Evolutionary conservation across 495 filamentous ascomycete species (phyloP).

Genomic region (Immersiella caudata): DNA sequence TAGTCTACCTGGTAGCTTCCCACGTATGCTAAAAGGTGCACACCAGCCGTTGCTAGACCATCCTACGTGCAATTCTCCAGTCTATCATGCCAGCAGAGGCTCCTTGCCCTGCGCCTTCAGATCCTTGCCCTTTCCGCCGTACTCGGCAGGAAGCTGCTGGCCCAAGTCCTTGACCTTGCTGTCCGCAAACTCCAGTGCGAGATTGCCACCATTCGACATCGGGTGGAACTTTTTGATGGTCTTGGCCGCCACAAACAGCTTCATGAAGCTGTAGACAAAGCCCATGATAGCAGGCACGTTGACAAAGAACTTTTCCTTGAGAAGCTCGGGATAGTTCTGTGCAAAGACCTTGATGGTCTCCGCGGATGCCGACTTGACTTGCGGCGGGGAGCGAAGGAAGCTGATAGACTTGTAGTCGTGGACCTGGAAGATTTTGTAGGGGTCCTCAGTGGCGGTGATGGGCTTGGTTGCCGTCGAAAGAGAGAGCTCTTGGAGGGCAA

Average conservation of each 20-base stretch:
- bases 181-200: conserved; percentile 63
- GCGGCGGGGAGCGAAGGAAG: conserved; percentile 73
- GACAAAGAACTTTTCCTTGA: conserved; percentile 88
- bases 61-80: background rate
- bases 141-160: conserved; percentile 65
- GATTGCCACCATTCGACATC: conserved; percentile 71
- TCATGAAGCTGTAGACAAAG: conserved; percentile 80
- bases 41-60: background rate
- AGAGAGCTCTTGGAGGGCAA: conserved; percentile 69
- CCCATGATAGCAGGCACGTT: conserved; percentile 88
- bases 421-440: conserved; percentile 85
- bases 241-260: conserved; percentile 74
- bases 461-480: conserved; percentile 65
- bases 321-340: conserved; percentile 81
- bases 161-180: conserved; percentile 53
- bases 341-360: conserved; percentile 78
- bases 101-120: conserved; percentile 44
- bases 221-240: conserved; percentile 85
- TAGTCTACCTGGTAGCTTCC: background rate
- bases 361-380: conserved; percentile 69
- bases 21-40: background rate
- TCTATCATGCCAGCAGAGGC: conserved; percentile 26
- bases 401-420: conserved; percentile 86
- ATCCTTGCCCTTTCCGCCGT: conserved; percentile 69
- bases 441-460: conserved; percentile 77